Base-by-base conservation (phyloP, 805 yeast species). In the Candida easanensis region DNA sequence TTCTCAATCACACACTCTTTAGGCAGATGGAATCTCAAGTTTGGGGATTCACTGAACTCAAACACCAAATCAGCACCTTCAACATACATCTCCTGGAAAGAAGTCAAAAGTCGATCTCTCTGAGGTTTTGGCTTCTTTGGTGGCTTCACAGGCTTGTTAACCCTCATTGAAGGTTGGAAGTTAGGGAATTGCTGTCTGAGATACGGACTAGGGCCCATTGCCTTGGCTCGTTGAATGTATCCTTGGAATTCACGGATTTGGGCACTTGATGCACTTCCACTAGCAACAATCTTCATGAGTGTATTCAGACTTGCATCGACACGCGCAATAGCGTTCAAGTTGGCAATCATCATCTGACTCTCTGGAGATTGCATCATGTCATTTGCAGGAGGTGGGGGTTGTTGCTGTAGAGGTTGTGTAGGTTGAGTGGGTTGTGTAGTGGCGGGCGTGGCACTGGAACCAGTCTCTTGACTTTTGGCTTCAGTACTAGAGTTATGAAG, bases 201-300 rank as follows among this genome's bases (percentile, higher is more conserved):
- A 7, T 60, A 58, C 53, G 80, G 46, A 62, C 80, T 49, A 1
- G 68, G 61, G 1, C 89, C 88, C 89, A 84, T 82, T 22, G 74
- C 79, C 48, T 84, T 74, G 0, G 97, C 97, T 42, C 80, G 70
- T 46, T 79, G 81, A 44, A 91, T 88, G 54, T 85, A 86, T 17
- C 76, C 80, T 61, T 90, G 96, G 61, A 91, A 91, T 36, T 78
- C 80, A 19, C 77, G 68, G 15, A 91, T 84, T 60, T 88, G 91
- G 6, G 74, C 80, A 5, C 78, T 75, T 1, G 80, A 62, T 0
- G 97, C 96, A 19, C 70, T 73, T 4, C 96, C 96, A 43, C 83
- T 76, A 0, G 98, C 97, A 2, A 91, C 97, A 5, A 74, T 76
- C 49, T 82, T 80, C 97, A 91, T 89, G 40, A 91, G 66, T 1